phyloP scores from a whole-genome alignment of 257 asterid species.

The Dorcoceras hygrometricum region DNA sequence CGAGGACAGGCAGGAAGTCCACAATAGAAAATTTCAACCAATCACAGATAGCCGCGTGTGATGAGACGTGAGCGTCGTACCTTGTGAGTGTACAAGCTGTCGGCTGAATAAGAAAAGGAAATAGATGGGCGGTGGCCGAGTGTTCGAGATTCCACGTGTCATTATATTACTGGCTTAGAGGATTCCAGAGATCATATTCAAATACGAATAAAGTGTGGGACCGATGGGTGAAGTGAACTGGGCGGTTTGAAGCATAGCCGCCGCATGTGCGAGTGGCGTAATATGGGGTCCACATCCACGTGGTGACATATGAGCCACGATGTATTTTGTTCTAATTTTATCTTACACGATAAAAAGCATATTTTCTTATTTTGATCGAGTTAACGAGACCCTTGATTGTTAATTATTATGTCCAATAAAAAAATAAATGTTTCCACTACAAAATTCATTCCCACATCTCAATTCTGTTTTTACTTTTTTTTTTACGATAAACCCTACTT shows the following conservation, averaged over 20 bases:
- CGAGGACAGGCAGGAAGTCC: background rate
- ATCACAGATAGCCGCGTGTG: background rate
- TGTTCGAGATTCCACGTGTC: background rate
- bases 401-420: too few relatives aligned
- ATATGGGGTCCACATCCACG: background rate
- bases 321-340: too few relatives aligned
- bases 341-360: too few relatives aligned
- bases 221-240: background rate
- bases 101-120: background rate
- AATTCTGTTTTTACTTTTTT: too few relatives aligned
- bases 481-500: too few relatives aligned
- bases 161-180: background rate
- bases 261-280: background rate
- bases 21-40: background rate
- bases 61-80: background rate
- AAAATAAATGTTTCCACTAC: too few relatives aligned
- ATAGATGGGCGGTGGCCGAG: background rate
- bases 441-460: too few relatives aligned
- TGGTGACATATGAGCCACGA: too few relatives aligned
- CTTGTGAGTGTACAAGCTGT: background rate
- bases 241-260: background rate
- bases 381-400: too few relatives aligned
- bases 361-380: too few relatives aligned
- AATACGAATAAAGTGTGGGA: background rate
- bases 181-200: background rate